Evolutionary conservation across 495 filamentous ascomycete genomes (phyloP), one percentile per base, ranked within the genome.

Genomic region (Neurospora sp.): DNA sequence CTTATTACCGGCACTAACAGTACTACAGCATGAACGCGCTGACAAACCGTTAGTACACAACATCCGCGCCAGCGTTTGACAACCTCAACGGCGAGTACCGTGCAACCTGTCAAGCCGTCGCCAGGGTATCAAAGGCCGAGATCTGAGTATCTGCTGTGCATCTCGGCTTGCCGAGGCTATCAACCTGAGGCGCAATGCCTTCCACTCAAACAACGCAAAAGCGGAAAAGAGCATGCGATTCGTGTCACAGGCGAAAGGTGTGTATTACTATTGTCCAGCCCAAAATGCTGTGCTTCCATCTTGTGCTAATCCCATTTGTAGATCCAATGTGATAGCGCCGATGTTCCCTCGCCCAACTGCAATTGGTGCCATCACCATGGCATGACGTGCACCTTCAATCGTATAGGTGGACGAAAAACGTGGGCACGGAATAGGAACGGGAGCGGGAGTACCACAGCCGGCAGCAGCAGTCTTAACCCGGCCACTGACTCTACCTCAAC

Each of bases 361-460:
- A 85, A 88, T 76, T 88, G 86, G 86, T 88, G 86, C 72, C 82
- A 80, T 70, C 85, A 87, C 75, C 86, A 88, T 74, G 78, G 83
- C 70, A 80, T 84, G 5, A 75, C 82, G 16, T 88, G 86, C 77
- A 86, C 85, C 1, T 87, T 85, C 73, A 79, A 83, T 66, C 78
- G 85, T 37, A 77, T 80, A 1, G 78, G 81, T 38, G 79, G 78
- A 59, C 77, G 81, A 27, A 85, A 85, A 71, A 71, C 73, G 72
- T 3, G 71, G 71, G 16, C 73, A 71, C 38, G 73, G 78, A 70
- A 76, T n/a, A 42, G 73, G 62, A 38, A 41, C 42, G 80, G 82
- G 76, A 78, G 70, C 82, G 72, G 5, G 78, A 78, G n/a, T 6
- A 27, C 70, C 20, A 39, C 70, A 46, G 27, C 20, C 70, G 35